Evolutionary conservation across 495 filamentous ascomycete genomes (phyloP).

Genomic region (Aspergillus bertholletiae): DNA sequence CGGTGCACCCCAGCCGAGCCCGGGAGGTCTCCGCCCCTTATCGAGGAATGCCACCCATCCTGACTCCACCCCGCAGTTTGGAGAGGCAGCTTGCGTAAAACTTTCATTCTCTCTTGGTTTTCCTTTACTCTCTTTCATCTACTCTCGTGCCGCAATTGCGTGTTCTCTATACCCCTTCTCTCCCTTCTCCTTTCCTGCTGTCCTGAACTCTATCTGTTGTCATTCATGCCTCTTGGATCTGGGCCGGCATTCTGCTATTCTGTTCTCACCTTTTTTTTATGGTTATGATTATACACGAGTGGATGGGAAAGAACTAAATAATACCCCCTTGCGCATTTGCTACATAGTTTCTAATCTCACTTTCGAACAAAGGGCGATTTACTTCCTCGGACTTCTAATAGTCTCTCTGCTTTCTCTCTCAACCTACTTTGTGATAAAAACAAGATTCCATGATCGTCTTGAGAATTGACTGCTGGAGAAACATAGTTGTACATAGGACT

Average conservation of each 20-base stretch:
- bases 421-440: background rate
- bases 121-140: background rate
- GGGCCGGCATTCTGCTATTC: background rate
- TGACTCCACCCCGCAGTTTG: constrained; percentile 35
- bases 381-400: background rate
- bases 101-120: background rate
- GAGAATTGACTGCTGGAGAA: too few relatives aligned
- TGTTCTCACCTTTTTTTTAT: background rate
- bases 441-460: background rate
- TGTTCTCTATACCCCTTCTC: background rate
- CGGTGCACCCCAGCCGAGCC: constrained; percentile 21
- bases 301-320: constrained; percentile 8
- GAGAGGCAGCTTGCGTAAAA: constrained; percentile 40
- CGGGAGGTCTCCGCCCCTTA: constrained; percentile 21
- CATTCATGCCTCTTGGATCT: background rate
- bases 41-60: constrained; percentile 28
- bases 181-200: background rate
- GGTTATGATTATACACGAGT: constrained; percentile 3
- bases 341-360: background rate
- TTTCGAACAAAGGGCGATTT: background rate
- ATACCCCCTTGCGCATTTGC: constrained; percentile 10
- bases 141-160: background rate
- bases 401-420: background rate
- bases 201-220: background rate
- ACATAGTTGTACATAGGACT: too few relatives aligned